phyloP scores from a whole-genome alignment of 768 basidiomycete genomes.

The Pulveroboletus sp. region DNA sequence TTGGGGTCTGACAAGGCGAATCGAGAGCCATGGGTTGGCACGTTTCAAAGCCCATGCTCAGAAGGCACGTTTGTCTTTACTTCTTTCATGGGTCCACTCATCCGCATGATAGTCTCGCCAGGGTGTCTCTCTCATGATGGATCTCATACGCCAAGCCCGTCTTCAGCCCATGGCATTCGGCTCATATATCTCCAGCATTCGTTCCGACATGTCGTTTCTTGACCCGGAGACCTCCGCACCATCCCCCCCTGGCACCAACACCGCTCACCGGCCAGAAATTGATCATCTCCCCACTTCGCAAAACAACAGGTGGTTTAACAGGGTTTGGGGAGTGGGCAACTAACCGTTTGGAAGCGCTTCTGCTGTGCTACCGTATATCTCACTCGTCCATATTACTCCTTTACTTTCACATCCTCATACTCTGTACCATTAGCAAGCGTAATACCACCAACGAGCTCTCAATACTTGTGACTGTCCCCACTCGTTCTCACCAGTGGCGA shows the following conservation, averaged over 20 bases:
- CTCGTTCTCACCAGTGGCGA: slow-evolving; percentile 8
- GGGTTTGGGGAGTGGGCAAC: slow-evolving; percentile 22
- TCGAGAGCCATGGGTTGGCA: slow-evolving; percentile 80
- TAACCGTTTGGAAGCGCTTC: slow-evolving; percentile 1
- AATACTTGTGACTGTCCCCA: not conserved
- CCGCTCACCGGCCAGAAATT: slow-evolving; percentile 16
- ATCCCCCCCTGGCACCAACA: slow-evolving; percentile 10
- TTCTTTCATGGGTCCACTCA: not conserved
- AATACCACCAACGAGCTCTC: slow-evolving; percentile 19
- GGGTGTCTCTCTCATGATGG: slow-evolving; percentile 79
- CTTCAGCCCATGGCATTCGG: slow-evolving; percentile 45
- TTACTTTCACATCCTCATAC: slow-evolving; percentile 12
- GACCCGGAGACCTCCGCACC: slow-evolving; percentile 18
- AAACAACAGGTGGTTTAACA: slow-evolving; percentile 24
- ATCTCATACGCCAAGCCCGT: slow-evolving; percentile 74
- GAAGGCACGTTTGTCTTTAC: slow-evolving; percentile 45
- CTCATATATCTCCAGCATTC: slow-evolving; percentile 32
- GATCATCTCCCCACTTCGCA: slow-evolving; percentile 7
- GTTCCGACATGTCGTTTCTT: slow-evolving; percentile 29
- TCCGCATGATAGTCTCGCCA: slow-evolving; percentile 62
- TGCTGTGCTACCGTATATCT: slow-evolving; percentile 18
- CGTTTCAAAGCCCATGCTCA: slow-evolving; percentile 87
- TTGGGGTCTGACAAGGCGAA: slow-evolving; percentile 82
- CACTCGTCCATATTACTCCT: slow-evolving; percentile 12
- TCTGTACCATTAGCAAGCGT: slow-evolving; percentile 33